phyloP scores from a whole-genome alignment of 108 stramenopile species.

The Discostella pseudostelligera region DNA sequence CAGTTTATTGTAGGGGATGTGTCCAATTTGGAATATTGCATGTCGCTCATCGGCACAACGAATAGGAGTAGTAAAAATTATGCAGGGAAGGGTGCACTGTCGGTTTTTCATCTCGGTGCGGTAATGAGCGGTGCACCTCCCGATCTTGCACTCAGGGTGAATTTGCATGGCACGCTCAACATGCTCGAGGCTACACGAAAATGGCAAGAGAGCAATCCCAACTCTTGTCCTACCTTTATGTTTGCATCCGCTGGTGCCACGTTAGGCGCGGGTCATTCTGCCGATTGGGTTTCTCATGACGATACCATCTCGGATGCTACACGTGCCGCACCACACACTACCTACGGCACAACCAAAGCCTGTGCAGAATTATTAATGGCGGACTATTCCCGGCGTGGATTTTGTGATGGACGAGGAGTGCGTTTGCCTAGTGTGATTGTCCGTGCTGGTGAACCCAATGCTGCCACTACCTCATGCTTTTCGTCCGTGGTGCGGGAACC shows the following conservation, averaged over 20 bases:
- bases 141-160: slow-evolving; percentile 51
- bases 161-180: slow-evolving; percentile 50
- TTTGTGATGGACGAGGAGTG: slow-evolving; percentile 51
- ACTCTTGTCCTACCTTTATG: slow-evolving; percentile 44
- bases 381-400: slow-evolving; percentile 55
- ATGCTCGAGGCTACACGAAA: slow-evolving; percentile 58
- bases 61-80: background rate
- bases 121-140: slow-evolving; percentile 62
- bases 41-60: slow-evolving; percentile 28
- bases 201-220: slow-evolving; percentile 13
- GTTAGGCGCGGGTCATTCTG: slow-evolving; percentile 44
- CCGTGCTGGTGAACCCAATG: slow-evolving; percentile 56
- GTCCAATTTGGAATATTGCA: slow-evolving; percentile 41
- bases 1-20: slow-evolving; percentile 39
- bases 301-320: slow-evolving; percentile 55
- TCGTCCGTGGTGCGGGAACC: slow-evolving; percentile 53
- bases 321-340: slow-evolving; percentile 59
- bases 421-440: slow-evolving; percentile 59
- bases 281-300: slow-evolving; percentile 47
- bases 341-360: slow-evolving; percentile 65
- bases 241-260: slow-evolving; percentile 59
- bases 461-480: slow-evolving; percentile 54
- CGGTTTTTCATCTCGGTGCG: slow-evolving; percentile 59
- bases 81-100: slow-evolving; percentile 18
- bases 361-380: slow-evolving; percentile 57